A percentile compares a stretch with the other conserved stretches of the same genome.
These are phyloP conservation scores for Toxicodendron radicans DNA, from an alignment of 345 rosid genomes.

Conservation along the genomic window DNA sequence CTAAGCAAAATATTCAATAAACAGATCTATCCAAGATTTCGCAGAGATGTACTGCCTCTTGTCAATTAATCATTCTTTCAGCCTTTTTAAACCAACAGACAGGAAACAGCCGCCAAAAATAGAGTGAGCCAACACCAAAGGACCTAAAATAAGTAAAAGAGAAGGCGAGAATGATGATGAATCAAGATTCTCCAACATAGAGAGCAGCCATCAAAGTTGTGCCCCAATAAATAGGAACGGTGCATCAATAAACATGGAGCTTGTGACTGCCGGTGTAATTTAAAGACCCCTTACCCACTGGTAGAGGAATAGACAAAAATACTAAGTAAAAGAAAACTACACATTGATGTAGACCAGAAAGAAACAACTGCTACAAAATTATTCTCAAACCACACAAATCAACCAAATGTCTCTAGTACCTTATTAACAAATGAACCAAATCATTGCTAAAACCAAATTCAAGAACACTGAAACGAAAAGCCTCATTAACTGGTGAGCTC, in stretches of 20 bases:
- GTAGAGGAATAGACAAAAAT: too few species aligned
- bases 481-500: too few species aligned
- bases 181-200: not conserved
- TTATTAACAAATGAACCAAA: too few species aligned
- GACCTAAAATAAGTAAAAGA: not conserved
- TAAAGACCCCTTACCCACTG: not conserved
- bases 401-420: too few species aligned
- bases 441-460: too few species aligned
- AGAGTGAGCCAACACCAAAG: not conserved
- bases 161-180: not conserved
- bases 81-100: not conserved
- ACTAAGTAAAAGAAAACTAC: too few species aligned
- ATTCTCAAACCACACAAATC: too few species aligned
- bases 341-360: too few species aligned
- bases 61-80: not conserved
- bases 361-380: too few species aligned
- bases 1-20: not conserved
- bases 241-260: not conserved
- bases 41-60: not conserved
- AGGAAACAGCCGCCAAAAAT: not conserved
- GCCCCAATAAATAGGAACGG: not conserved
- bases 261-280: not conserved
- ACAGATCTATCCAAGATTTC: not conserved
- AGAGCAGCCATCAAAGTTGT: not conserved
- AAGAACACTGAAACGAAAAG: too few species aligned